Evolutionary conservation across 2,329 filamentous ascomycete genomes (phyloP).

Genomic region (Torrubiellomyces zombiae): DNA sequence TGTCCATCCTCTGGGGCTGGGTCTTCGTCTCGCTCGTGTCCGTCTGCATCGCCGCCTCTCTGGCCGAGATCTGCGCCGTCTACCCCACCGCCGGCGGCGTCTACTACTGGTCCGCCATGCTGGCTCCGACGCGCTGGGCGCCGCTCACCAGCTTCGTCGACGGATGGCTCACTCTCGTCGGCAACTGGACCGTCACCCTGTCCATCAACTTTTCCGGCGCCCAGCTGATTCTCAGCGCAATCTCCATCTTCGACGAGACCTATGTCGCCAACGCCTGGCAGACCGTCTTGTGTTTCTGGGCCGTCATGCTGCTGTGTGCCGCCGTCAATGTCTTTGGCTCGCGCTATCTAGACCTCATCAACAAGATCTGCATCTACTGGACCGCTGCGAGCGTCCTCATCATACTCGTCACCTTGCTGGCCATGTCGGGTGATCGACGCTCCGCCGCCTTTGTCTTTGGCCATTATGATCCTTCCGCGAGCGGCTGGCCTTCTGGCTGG

Average conservation of each 20-base stretch:
- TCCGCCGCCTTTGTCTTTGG: conserved; percentile 50
- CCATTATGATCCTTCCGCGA: conserved; percentile 49
- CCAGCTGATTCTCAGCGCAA: conserved; percentile 50
- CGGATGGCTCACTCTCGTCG: conserved; percentile 57
- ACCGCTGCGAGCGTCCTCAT: conserved; percentile 51
- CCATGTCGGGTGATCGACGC: conserved; percentile 46
- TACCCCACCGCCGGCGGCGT: conserved; percentile 44
- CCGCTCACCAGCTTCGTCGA: conserved; percentile 53
- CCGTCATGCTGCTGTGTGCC: conserved; percentile 45
- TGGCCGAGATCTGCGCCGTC: conserved; percentile 59
- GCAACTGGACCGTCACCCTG: conserved; percentile 54
- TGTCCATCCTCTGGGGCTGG: conserved; percentile 60
- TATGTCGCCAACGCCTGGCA: conserved; percentile 50
- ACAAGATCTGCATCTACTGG: conserved; percentile 59
- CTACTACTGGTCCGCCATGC: conserved; percentile 59
- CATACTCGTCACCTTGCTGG: conserved; percentile 52
- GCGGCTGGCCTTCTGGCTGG: conserved; percentile 53
- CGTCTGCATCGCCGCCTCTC: conserved; percentile 50
- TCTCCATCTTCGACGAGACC: conserved; percentile 44
- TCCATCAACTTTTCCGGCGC: conserved; percentile 57
- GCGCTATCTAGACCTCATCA: conserved; percentile 46
- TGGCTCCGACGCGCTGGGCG: conserved; percentile 43
- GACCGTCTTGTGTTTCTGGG: conserved; percentile 59
- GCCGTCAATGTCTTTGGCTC: conserved; percentile 48
- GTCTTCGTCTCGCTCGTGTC: conserved; percentile 49